Percentiles rank a stretch among this genome's conserved stretches.
Evolutionary conservation across 306 rosid species (phyloP).

Genomic region (Citrullus colocynthis): DNA sequence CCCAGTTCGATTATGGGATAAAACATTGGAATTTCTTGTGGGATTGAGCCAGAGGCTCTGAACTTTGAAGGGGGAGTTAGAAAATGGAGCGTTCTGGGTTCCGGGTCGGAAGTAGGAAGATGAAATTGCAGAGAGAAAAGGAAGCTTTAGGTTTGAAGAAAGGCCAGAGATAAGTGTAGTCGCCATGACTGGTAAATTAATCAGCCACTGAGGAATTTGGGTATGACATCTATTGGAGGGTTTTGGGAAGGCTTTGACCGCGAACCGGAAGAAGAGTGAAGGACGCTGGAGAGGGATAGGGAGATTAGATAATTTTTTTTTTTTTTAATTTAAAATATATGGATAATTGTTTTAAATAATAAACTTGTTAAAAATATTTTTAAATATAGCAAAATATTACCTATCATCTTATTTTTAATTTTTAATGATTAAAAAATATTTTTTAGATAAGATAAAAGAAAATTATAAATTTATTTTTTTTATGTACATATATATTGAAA

Average conservation of each 20-base stretch:
- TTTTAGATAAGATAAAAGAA: no score
- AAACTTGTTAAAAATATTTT: no score
- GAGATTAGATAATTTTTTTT: no score
- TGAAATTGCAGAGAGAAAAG: slow-evolving; percentile 7
- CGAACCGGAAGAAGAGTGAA: neutral
- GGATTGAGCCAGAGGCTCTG: slow-evolving; percentile 13
- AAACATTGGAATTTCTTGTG: slow-evolving; percentile 11
- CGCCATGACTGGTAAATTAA: slow-evolving; percentile 31
- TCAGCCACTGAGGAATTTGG: neutral
- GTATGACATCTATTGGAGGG: neutral
- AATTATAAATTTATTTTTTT: no score
- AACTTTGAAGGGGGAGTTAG: slow-evolving; percentile 15
- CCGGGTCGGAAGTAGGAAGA: slow-evolving; percentile 9
- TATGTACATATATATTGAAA: no score
- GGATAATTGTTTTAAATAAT: no score
- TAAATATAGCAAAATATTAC: no score
- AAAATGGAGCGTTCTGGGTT: slow-evolving; percentile 9
- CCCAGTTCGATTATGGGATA: slow-evolving; percentile 18
- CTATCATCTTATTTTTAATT: no score
- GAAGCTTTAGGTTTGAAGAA: slow-evolving; percentile 22
- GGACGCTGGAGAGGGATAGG: no score
- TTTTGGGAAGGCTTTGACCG: neutral
- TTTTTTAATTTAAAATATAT: no score
- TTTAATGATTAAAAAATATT: no score
- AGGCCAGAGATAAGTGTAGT: slow-evolving; percentile 24